phyloP scores from a whole-genome alignment of 345 rosid species.

The Eucalyptus sp. region DNA sequence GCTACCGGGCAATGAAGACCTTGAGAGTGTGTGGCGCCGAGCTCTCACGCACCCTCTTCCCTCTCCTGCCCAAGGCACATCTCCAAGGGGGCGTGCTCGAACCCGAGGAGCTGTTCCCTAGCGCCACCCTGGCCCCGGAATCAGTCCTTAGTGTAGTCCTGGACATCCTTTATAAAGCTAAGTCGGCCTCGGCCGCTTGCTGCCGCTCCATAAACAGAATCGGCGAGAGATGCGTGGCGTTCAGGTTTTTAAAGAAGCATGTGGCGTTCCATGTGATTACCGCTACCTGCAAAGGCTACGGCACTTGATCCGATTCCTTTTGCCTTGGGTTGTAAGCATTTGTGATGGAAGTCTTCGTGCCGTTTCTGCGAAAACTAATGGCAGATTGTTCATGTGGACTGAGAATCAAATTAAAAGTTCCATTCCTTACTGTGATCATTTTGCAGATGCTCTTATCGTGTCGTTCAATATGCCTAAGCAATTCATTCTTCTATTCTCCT shows the following conservation, averaged over 20 bases:
- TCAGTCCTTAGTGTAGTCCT: not conserved
- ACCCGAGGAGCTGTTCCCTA: not conserved
- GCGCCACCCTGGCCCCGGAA: not conserved
- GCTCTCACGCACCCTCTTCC: fast-evolving
- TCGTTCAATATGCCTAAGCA: not conserved
- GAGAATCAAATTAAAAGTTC: not conserved
- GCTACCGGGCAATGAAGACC: not conserved
- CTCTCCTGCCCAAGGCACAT: not conserved
- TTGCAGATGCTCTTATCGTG: not conserved
- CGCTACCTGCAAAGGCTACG: not conserved
- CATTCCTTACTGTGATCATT: not conserved
- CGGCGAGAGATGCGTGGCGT: not conserved
- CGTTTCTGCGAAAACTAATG: not conserved
- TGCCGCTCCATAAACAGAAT: not conserved
- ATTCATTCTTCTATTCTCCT: not conserved
- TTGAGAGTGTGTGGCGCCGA: not conserved
- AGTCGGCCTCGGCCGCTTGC: not conserved
- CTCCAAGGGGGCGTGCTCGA: not conserved
- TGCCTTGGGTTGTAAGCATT: not conserved
- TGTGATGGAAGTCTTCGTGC: not conserved
- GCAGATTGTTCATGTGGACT: not conserved
- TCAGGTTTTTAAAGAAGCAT: not conserved
- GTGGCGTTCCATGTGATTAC: not conserved
- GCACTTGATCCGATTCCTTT: not conserved
- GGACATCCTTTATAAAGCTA: not conserved